These are phyloP conservation scores for Plenodomus tracheiphilus DNA, from an alignment of 2,329 filamentous ascomycete species.

Conservation along the genomic window DNA sequence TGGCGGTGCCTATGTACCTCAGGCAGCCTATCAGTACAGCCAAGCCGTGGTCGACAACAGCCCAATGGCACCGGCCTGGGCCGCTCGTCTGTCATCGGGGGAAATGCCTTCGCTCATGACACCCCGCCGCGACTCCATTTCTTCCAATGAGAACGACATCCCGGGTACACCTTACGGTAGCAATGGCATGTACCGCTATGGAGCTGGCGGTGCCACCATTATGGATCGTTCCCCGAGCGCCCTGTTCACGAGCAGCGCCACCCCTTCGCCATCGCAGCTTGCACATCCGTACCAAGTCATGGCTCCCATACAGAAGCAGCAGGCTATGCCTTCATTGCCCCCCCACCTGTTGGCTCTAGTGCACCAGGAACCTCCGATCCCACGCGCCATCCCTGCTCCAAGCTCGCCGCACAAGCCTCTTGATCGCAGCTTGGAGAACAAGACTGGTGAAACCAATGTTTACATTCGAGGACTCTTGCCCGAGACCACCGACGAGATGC, in stretches of 20 bases:
- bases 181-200: conserved; percentile 50
- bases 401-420: conserved; percentile 85
- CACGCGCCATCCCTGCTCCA: conserved; percentile 85
- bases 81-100: conserved; percentile 49
- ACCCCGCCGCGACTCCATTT: conserved; percentile 56
- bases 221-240: conserved; percentile 55
- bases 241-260: conserved; percentile 52
- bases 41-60: conserved; percentile 51
- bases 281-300: conserved; percentile 49
- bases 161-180: conserved; percentile 53
- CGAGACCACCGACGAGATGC: conserved; percentile 89
- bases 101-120: conserved; percentile 56
- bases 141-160: conserved; percentile 57
- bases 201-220: conserved; percentile 49
- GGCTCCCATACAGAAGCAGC: conserved; percentile 44
- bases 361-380: conserved; percentile 77
- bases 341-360: conserved; percentile 52
- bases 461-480: conserved; percentile 97
- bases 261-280: conserved; percentile 55
- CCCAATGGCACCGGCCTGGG: conserved; percentile 52
- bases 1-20: conserved; percentile 49
- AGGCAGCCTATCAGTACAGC: conserved; percentile 48
- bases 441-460: conserved; percentile 93
- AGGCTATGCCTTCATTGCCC: conserved; percentile 46
- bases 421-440: conserved; percentile 92